These are phyloP conservation scores for Zizania palustris DNA, from an alignment of 202 grass and related monocot species.

Conservation along the genomic window DNA sequence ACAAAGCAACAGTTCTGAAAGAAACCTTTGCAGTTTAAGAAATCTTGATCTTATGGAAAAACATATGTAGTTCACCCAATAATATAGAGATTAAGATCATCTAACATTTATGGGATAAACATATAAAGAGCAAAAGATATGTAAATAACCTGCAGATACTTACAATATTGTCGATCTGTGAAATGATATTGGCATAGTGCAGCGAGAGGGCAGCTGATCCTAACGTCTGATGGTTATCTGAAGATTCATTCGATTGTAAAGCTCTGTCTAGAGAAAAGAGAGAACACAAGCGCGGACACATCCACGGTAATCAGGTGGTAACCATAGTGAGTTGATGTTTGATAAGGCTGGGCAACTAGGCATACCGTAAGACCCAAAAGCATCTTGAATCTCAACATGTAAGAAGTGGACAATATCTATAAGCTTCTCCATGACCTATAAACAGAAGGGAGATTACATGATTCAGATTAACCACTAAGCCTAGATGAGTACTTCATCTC, in stretches of 20 bases:
- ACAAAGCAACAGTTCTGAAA: not conserved
- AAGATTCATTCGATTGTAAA: conserved; percentile 38
- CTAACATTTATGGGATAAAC: not conserved
- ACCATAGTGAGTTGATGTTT: conserved; percentile 11
- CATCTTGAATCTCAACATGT: conserved; percentile 78
- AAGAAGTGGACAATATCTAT: conserved; percentile 85
- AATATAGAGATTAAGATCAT: not conserved
- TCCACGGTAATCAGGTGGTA: conserved; percentile 4
- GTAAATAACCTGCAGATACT: conserved; percentile 44
- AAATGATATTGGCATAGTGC: conserved; percentile 94
- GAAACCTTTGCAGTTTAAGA: not conserved
- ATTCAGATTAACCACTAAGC: conserved; percentile 27
- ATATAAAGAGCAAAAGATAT: conserved; percentile 4
- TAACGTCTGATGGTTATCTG: conserved; percentile 47
- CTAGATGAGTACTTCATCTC: conserved; percentile 11
- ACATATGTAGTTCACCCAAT: not conserved
- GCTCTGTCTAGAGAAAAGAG: conserved; percentile 41
- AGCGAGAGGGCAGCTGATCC: conserved; percentile 75
- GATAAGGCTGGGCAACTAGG: not conserved
- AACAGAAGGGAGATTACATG: conserved; percentile 16
- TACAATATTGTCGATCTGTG: conserved; percentile 83
- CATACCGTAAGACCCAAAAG: conserved; percentile 69
- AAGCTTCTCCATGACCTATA: conserved; percentile 81
- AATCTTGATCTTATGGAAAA: conserved; percentile 1
- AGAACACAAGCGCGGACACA: not conserved